Evolutionary conservation across 2,329 filamentous ascomycete species (phyloP), one percentile per base, ranked within the genome.

Genomic region (Fusarium hainanense): DNA sequence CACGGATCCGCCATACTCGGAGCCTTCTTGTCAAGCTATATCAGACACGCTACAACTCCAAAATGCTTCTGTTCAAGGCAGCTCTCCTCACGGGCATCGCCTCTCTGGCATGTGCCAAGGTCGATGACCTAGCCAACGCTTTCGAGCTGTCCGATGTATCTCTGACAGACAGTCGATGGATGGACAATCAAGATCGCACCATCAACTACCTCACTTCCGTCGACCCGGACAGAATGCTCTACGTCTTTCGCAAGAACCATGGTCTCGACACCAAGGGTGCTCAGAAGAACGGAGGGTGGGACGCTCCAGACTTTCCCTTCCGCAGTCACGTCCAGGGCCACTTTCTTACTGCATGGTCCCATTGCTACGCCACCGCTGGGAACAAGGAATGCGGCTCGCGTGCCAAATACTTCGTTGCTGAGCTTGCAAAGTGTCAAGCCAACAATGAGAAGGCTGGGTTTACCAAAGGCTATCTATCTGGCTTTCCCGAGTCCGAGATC

Each of bases 251-350:
- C 16, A 55, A 54, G 34, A 70, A 58, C 16, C 64, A 73, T 14
- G 60, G 54, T 3, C 8, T 72, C 3, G 68, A 73, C 28, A 86
- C 84, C 11, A 78, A 83, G 4, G 82, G 82, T 3, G 85, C 84
- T 3, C 65, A 75, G 3, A 50, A 78, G 8, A 84, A 85, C 49
- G 83, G 83, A 4, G 85, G 85, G 4, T 87, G 85, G 85, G 85
- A 87, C 72, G 83, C 83, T 2, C 85, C 85, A 2, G 77, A 82
- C 48, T 87, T 87, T 46, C 85, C 85, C 0, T 87, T 87, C 71
- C 81, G 85, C 16, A 81, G 80, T 0, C 85, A 87, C 51, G 69
- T 80, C 21, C 85, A 87, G 60, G 85, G 85, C 0, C 85, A 87
- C 70, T 82, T 82, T 32, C 79, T 87, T 32, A 83, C 79, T 2